These are phyloP conservation scores for Leccinum variicolor DNA, from an alignment of 768 basidiomycete species.

Conservation along the genomic window DNA sequence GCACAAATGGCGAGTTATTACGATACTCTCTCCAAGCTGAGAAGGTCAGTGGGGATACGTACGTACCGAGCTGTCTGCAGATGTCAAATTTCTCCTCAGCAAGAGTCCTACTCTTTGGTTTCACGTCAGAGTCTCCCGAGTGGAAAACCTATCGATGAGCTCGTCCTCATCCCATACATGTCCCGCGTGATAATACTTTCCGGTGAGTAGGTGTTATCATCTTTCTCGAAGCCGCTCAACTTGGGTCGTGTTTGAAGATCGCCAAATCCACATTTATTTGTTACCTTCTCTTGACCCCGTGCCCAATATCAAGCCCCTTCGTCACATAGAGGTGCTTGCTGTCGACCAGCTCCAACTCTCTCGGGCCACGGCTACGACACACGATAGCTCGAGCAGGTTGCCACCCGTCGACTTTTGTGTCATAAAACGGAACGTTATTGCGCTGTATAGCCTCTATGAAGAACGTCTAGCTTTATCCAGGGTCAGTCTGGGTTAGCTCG, in stretches of 20 bases:
- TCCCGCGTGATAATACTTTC: constrained; percentile 73
- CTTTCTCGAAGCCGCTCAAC: constrained; percentile 1
- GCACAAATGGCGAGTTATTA: constrained; percentile 78
- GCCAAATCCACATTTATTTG: constrained; percentile 72
- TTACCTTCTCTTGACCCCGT: constrained; percentile 79
- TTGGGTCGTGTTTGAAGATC: constrained; percentile 35
- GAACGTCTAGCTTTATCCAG: constrained; percentile 62
- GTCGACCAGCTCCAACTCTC: constrained; percentile 75
- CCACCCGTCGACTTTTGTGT: constrained; percentile 70
- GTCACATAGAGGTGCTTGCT: constrained; percentile 76
- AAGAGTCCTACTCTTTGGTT: constrained; percentile 61
- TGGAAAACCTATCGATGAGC: constrained; percentile 73
- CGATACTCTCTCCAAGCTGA: constrained; percentile 72
- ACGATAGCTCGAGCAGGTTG: constrained; percentile 34
- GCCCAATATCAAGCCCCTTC: constrained; percentile 66
- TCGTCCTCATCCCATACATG: constrained; percentile 75
- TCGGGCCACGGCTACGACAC: constrained; percentile 43
- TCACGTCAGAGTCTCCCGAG: constrained; percentile 69
- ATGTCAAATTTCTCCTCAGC: constrained; percentile 28
- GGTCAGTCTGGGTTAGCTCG: constrained; percentile 34
- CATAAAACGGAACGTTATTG: constrained; percentile 63
- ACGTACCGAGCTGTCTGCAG: neutral
- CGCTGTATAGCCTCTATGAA: constrained; percentile 57
- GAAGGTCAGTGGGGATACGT: constrained; percentile 35
- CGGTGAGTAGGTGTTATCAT: constrained; percentile 42